These are phyloP conservation scores for Ascochyta koolunga DNA, from an alignment of 2,329 filamentous ascomycete genomes.

Conservation along the genomic window DNA sequence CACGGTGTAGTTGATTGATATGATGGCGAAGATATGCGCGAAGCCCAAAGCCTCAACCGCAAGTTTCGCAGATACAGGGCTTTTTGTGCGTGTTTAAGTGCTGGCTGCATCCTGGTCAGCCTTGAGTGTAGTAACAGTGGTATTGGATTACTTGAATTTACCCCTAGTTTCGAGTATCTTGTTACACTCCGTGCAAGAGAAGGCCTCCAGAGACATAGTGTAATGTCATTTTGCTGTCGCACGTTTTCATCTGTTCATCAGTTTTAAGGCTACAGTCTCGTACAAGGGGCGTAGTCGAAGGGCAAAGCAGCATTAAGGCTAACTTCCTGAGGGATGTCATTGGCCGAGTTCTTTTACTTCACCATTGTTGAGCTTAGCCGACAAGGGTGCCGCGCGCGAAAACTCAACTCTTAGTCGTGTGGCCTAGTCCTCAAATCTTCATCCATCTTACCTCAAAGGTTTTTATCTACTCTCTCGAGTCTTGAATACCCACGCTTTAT, in stretches of 20 bases:
- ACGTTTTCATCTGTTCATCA: no score
- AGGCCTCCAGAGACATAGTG: neutral
- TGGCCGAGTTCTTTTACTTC: neutral
- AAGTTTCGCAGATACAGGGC: slow-evolving; percentile 1
- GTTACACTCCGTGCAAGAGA: neutral
- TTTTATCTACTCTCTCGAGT: no score
- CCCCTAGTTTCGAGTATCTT: neutral
- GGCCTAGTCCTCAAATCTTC: no score
- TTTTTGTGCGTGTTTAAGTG: slow-evolving; percentile 18
- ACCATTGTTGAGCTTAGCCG: neutral
- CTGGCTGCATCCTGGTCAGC: neutral
- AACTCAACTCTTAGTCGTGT: no score
- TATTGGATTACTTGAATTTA: slow-evolving; percentile 8
- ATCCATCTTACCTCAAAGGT: no score
- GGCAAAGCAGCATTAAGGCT: neutral
- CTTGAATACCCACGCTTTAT: no score
- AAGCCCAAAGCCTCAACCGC: slow-evolving; percentile 9
- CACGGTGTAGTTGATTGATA: slow-evolving; percentile 2
- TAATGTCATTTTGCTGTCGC: no score
- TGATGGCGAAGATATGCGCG: slow-evolving; percentile 14
- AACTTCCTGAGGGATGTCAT: neutral
- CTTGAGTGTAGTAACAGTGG: neutral
- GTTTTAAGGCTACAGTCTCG: neutral
- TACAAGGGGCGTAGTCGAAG: neutral
- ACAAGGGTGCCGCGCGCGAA: no score